Base-by-base conservation (phyloP, 257 asterid genomes). In the Fraxinus excelsior region DNA sequence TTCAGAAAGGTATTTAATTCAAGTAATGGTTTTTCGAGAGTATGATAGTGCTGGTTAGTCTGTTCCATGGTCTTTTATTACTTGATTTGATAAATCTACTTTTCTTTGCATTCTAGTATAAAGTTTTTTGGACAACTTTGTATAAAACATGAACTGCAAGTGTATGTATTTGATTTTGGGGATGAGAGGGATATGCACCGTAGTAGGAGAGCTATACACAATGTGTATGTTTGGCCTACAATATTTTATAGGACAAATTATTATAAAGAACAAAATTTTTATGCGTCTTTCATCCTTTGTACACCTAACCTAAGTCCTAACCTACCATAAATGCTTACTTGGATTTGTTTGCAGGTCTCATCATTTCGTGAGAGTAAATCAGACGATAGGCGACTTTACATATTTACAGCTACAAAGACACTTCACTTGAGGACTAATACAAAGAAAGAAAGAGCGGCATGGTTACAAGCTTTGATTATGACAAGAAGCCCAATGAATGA, bases 361-460 rank as follows among this genome's bases (percentile, higher is more conserved):
- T 92, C 97, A 37, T 94, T 91, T 80, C 96, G 97, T 26, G 99
- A 94, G 87, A 94, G 99, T 86, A 91, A 82, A 80, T 90, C 99
- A 8, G 99, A 94, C 70, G 92, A 90, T 37, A 80, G 90, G 87
- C 87, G 97, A 56, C 91, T 94, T 76, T 94, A 94, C 91, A 90
- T 94, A 86, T 92, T 92, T 82, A 94, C 98, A 42, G 88, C 97
- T 26, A 90, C 99, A 62, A 92, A 94, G 78, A 90, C 98, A 14
- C 98, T 94, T 88, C 97, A 94, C 82, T 83, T 94, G 19, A 84
- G 97, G 87, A 92, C 97, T 42, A 86, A 87, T 80, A 85, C 94
- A 10, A 87, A 81, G 82, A 91, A 85, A 84, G 97, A 92, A 82
- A 88, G 97, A 84, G 91, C 76, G 74, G 97, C 91, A 40, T 94